Evolutionary conservation across 768 basidiomycete species (phyloP), one percentile per base, ranked within the genome.

Genomic region (Russula brevipes): DNA sequence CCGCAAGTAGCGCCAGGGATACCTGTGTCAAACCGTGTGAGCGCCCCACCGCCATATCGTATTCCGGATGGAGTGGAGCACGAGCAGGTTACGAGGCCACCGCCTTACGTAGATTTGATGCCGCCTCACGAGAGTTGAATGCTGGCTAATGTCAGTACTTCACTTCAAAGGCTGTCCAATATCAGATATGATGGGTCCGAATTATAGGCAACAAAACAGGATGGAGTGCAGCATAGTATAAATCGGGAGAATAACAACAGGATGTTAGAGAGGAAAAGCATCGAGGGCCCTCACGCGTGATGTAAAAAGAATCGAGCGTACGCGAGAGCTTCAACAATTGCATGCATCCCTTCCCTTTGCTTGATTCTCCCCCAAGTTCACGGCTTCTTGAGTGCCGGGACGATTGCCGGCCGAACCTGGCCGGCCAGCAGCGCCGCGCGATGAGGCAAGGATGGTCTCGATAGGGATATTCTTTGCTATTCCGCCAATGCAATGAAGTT

Each of bases 361-460:
- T 60, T 80, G 76, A 70, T 82, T 84, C 74, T 85, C 85, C 54
- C 88, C 84, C 64, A 93, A 78, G 70, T 85, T 89, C 52, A 94
- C 88, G 49, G 77, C 79, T 60, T 80, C 84, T 67, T 77, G 79
- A 47, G 77, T 74, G 64, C 82, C 82, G 5, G 78, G 72, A 64
- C 87, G 83, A 66, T 74, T 76, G 45, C 82, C 80, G 5, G 81
- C 74, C 60, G 79, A 78, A 64, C 85, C 86, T 60, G 84, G 79
- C 69, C 87, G 84, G 31, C 85, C 85, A 31, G 83, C 78, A 53
- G 77, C 82, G 46, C 85, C 85, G 49, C 89, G 85, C 45, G 88
- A 85, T 12, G 94, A 89, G 54, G 92, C 91, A 68, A 94, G 77
- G 70, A 97, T 94, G 68, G 93, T 89, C 70, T 98, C 96, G 73